Conservation (phyloP, 2,329 filamentous ascomycete genomes). For the Microdochium trichocladiopsis region DNA sequence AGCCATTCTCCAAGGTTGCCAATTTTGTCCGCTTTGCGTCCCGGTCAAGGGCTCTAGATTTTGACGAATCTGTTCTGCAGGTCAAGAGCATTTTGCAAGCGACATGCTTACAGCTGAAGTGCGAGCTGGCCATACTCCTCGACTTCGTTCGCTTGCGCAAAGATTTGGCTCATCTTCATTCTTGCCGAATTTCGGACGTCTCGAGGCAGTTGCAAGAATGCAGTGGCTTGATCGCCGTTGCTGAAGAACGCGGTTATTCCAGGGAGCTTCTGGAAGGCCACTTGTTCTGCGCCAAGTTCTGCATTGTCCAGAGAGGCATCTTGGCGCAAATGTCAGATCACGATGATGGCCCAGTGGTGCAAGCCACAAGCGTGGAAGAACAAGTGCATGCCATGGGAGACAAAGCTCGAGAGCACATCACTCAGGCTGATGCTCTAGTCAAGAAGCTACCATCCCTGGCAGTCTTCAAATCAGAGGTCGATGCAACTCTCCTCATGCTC, state of each 20-base stretch:
- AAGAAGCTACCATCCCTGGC: background rate
- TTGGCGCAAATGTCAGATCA: background rate
- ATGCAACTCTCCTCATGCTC: constrained; percentile 37
- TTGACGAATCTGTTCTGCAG: background rate
- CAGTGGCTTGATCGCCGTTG: background rate
- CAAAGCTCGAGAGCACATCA: background rate
- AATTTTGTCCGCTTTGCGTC: background rate
- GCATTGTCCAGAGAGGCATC: background rate
- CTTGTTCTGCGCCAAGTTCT: background rate
- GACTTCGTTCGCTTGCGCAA: background rate
- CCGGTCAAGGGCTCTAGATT: background rate
- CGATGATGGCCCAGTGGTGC: background rate
- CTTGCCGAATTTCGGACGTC: background rate
- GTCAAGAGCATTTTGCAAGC: background rate
- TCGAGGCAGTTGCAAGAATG: background rate
- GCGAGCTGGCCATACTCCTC: background rate
- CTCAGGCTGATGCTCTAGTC: background rate
- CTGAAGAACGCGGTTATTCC: background rate
- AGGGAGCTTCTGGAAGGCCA: background rate
- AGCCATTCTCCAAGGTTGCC: background rate
- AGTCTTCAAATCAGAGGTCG: constrained; percentile 27
- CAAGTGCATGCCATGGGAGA: background rate
- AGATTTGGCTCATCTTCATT: background rate
- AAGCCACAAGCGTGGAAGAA: background rate
- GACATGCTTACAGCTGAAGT: background rate